Conservation (phyloP, 2,329 filamentous ascomycete genomes). For the Tetracladium maxilliforme region DNA sequence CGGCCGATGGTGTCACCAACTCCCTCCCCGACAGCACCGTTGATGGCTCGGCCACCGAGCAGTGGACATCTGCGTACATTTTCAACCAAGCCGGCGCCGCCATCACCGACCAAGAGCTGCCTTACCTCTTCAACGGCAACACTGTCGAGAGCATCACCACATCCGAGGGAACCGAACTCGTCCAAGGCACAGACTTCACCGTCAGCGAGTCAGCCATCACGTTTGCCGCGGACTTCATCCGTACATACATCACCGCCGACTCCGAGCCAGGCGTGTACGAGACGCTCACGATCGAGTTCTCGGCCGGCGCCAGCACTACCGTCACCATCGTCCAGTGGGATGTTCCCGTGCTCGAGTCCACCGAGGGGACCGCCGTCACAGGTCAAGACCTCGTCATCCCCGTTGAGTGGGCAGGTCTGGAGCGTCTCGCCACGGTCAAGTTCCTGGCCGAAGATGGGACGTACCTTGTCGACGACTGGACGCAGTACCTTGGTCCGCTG, state of each 20-base stretch:
- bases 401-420: conserved; percentile 33
- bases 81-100: conserved; percentile 33
- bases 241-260: conserved; percentile 22
- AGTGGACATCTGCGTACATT: conserved; percentile 35
- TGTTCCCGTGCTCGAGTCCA: conserved; percentile 16
- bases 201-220: conserved; percentile 27
- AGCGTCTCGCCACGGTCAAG: conserved; percentile 33
- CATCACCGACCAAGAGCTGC: conserved; percentile 24
- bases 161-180: conserved; percentile 18
- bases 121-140: conserved; percentile 40
- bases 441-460: conserved; percentile 29
- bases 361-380: conserved; percentile 3
- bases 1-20: conserved; percentile 26
- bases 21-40: conserved; percentile 34
- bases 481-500: conserved; percentile 32
- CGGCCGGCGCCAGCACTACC: conserved; percentile 26
- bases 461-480: conserved; percentile 41
- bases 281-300: conserved; percentile 36
- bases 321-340: conserved; percentile 38
- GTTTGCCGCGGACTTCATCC: conserved; percentile 29
- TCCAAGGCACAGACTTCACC: conserved; percentile 26
- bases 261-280: conserved; percentile 27
- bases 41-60: conserved; percentile 25
- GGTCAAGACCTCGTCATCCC: conserved; percentile 26
- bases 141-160: conserved; percentile 24